A percentile compares a stretch with the other conserved stretches of the same genome.
Conservation (phyloP, 257 asterid genomes). For the Nicotiana attenuata region DNA sequence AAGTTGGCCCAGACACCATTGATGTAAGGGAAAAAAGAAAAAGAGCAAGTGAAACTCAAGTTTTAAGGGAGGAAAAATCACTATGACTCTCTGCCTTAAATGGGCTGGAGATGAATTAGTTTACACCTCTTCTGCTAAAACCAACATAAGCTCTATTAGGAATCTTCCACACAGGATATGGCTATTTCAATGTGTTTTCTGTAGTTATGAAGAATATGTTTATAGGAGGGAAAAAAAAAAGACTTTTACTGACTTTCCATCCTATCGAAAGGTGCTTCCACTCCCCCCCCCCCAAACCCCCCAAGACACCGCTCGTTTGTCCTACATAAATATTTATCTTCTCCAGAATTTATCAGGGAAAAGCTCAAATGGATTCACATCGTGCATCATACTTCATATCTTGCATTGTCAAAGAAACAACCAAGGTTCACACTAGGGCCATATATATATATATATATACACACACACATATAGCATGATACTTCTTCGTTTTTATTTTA, state of each 20-base stretch:
- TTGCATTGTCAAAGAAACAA: background rate
- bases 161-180: background rate
- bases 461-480: background rate
- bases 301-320: background rate
- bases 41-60: background rate
- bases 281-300: no score
- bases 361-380: background rate
- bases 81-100: background rate
- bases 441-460: no score
- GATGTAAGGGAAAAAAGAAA: background rate
- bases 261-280: background rate
- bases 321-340: background rate
- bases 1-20: background rate
- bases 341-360: background rate
- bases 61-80: background rate
- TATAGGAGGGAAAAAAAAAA: background rate
- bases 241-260: background rate
- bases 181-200: background rate
- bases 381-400: background rate
- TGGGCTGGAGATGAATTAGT: background rate
- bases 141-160: background rate
- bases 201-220: background rate
- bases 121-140: background rate
- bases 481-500: background rate
- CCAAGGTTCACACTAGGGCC: background rate